Conservation (phyloP, 257 asterid species). For the Nicotiana knightiana region DNA sequence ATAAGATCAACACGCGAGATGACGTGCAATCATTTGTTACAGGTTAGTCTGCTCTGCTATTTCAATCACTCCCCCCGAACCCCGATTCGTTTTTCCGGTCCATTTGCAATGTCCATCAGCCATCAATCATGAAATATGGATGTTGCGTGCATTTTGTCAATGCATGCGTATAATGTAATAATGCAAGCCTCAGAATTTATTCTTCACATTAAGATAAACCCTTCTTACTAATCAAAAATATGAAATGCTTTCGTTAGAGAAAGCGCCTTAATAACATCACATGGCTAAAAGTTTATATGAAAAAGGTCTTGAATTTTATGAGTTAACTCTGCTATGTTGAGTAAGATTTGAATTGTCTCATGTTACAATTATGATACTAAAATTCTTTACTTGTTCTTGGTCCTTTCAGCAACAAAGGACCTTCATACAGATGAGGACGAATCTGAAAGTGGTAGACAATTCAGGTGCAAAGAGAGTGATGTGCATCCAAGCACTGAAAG, state of each 20-base stretch:
- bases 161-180: not conserved
- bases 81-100: not conserved
- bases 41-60: slow-evolving; percentile 35
- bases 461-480: slow-evolving; percentile 83
- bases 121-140: not conserved
- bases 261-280: not conserved
- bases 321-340: not conserved
- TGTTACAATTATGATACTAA: not conserved
- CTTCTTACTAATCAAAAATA: not conserved
- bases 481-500: slow-evolving; percentile 92
- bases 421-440: slow-evolving; percentile 93
- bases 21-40: slow-evolving; percentile 34
- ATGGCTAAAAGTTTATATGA: not conserved
- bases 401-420: slow-evolving; percentile 70
- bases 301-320: not conserved
- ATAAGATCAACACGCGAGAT: slow-evolving; percentile 32
- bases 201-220: not conserved
- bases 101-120: slow-evolving; percentile 1
- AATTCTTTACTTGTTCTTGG: not conserved
- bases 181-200: not conserved
- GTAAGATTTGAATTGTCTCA: not conserved
- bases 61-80: too few species aligned
- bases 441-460: slow-evolving; percentile 87
- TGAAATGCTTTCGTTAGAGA: not conserved
- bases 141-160: not conserved